These are phyloP conservation scores for Helminthosporium solani DNA, from an alignment of 2,329 filamentous ascomycete species.

Conservation along the genomic window DNA sequence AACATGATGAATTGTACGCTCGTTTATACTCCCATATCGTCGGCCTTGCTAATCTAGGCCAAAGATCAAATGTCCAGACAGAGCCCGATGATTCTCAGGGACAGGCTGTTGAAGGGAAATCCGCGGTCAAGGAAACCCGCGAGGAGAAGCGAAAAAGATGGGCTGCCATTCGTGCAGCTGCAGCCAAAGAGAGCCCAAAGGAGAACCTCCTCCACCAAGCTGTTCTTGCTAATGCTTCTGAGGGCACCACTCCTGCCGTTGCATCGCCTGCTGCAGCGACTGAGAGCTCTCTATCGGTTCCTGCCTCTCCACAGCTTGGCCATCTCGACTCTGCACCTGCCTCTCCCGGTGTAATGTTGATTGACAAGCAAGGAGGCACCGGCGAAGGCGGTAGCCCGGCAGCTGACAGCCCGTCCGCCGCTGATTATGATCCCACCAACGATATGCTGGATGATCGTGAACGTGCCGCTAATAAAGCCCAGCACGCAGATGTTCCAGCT, in stretches of 20 bases:
- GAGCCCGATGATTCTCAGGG: constrained; percentile 19
- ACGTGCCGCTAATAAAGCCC: constrained; percentile 62
- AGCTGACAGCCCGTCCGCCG: constrained; percentile 78
- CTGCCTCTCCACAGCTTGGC: constrained; percentile 42
- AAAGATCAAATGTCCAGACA: constrained; percentile 19
- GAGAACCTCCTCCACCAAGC: constrained; percentile 67
- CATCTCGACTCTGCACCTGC: constrained; percentile 40
- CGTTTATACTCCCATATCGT: background rate
- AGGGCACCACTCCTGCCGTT: constrained; percentile 56
- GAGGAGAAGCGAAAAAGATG: constrained; percentile 38
- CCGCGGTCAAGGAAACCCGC: constrained; percentile 30
- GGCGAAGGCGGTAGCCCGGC: constrained; percentile 35
- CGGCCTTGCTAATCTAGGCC: constrained; percentile 4
- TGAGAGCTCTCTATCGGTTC: constrained; percentile 39
- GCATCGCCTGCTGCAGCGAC: constrained; percentile 39
- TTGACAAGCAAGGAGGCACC: constrained; percentile 44
- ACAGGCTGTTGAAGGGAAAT: constrained; percentile 27
- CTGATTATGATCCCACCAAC: constrained; percentile 84
- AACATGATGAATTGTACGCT: constrained; percentile 23
- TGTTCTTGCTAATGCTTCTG: constrained; percentile 61
- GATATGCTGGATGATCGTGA: constrained; percentile 85
- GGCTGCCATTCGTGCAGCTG: constrained; percentile 33
- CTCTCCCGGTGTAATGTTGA: constrained; percentile 42
- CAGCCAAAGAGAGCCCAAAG: constrained; percentile 57
- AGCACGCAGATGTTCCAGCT: constrained; percentile 42